Conservation (phyloP, 768 basidiomycete genomes). For the Agrocybe praecox region DNA sequence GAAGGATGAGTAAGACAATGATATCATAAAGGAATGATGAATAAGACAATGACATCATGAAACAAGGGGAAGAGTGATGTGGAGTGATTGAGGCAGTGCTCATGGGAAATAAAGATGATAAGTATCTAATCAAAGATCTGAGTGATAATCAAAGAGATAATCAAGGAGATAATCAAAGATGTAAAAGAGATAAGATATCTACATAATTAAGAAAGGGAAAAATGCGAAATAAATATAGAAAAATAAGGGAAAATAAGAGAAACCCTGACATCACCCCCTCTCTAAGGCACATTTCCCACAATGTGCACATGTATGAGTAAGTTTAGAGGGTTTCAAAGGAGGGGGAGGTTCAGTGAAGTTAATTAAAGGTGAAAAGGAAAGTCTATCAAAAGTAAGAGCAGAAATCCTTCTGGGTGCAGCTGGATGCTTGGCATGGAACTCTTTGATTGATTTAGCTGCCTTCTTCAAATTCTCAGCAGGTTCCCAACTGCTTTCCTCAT, state of each 20-base stretch:
- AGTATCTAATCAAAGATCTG: too few species aligned
- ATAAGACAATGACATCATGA: too few species aligned
- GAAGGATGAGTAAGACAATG: too few species aligned
- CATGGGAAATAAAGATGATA: neutral
- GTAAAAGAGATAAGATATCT: too few species aligned
- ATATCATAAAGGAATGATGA: too few species aligned
- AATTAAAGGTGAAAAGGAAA: neutral
- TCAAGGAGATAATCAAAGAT: too few species aligned
- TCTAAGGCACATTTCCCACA: conserved; percentile 3
- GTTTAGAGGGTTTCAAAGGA: neutral
- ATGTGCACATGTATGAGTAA: neutral
- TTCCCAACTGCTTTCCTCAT: conserved; percentile 2
- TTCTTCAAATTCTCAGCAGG: neutral
- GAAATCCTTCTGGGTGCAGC: conserved; percentile 2
- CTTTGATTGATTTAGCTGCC: neutral
- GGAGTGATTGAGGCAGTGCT: too few species aligned
- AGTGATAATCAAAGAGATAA: too few species aligned
- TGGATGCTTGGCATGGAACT: neutral
- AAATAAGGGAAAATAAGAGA: neutral
- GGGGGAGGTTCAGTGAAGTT: neutral
- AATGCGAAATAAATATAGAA: too few species aligned
- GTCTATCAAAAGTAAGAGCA: conserved; percentile 2
- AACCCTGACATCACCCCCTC: conserved; percentile 2
- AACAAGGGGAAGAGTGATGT: too few species aligned
- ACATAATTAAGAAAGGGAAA: too few species aligned